A percentile compares a stretch with the other conserved stretches of the same genome.
Evolutionary conservation across 75 land plant species (phyloP).

Genomic region (Cryptomeria japonica): DNA sequence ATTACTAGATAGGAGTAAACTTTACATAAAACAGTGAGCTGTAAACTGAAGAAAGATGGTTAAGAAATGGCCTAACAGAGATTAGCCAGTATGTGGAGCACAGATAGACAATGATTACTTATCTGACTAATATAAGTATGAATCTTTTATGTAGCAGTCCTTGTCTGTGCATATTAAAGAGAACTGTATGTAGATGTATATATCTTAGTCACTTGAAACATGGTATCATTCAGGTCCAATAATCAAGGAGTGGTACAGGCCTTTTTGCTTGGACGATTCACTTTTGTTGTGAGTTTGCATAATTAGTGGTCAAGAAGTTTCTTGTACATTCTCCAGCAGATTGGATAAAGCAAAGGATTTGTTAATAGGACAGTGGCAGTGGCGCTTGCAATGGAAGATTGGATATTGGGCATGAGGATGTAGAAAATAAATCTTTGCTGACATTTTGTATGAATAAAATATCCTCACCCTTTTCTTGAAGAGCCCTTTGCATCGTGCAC

Average conservation of each 20-base stretch:
- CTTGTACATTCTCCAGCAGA: no score
- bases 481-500: background rate
- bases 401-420: background rate
- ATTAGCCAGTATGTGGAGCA: background rate
- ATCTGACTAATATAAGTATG: background rate
- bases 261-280: background rate
- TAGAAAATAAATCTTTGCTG: no score
- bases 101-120: background rate
- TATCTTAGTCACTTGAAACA: background rate
- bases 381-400: background rate
- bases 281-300: background rate
- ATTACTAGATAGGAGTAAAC: background rate
- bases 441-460: background rate
- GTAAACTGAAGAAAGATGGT: background rate
- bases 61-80: no score
- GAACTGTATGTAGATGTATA: background rate
- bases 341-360: no score
- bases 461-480: background rate
- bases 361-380: background rate
- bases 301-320: background rate
- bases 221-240: background rate
- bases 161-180: background rate
- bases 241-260: background rate
- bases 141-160: no score
- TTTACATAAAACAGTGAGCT: background rate